phyloP scores from a whole-genome alignment of 495 filamentous ascomycete species.

The Aspergillus sparsus region DNA sequence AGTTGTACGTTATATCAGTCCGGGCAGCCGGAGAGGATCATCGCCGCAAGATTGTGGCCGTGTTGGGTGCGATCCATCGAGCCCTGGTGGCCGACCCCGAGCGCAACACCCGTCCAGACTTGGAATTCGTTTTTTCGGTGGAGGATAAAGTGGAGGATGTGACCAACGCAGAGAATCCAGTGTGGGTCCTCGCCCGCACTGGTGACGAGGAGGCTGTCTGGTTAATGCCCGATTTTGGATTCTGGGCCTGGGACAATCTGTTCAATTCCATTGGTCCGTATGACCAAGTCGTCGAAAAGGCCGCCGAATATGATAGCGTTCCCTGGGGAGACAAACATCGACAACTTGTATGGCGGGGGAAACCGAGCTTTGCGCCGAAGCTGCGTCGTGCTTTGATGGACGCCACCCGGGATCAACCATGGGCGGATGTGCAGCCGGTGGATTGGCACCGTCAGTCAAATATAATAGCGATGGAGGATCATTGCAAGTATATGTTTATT shows the following conservation, averaged over 20 bases:
- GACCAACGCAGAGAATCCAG: slow-evolving; percentile 45
- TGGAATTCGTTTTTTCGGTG: slow-evolving; percentile 60
- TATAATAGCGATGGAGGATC: slow-evolving; percentile 52
- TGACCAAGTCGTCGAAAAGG: slow-evolving; percentile 54
- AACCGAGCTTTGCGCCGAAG: slow-evolving; percentile 44
- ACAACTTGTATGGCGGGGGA: slow-evolving; percentile 71
- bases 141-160: slow-evolving; percentile 53
- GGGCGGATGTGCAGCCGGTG: slow-evolving; percentile 58
- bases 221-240: slow-evolving; percentile 78
- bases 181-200: slow-evolving; percentile 54
- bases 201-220: slow-evolving; percentile 52
- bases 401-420: slow-evolving; percentile 47
- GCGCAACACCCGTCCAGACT: slow-evolving; percentile 54
- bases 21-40: slow-evolving; percentile 42
- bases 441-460: slow-evolving; percentile 46
- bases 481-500: slow-evolving; percentile 60
- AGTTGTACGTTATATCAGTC: slow-evolving; percentile 42
- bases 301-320: slow-evolving; percentile 28
- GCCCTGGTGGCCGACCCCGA: slow-evolving; percentile 45
- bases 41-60: slow-evolving; percentile 46
- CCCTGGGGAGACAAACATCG: slow-evolving; percentile 53
- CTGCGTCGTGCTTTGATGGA: slow-evolving; percentile 52
- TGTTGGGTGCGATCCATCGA: slow-evolving; percentile 48
- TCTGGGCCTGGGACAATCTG: slow-evolving; percentile 69
- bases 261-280: slow-evolving; percentile 60